Evolutionary conservation across 176 grass and related monocot genomes (phyloP).

Genomic region (Triticum urartu): DNA sequence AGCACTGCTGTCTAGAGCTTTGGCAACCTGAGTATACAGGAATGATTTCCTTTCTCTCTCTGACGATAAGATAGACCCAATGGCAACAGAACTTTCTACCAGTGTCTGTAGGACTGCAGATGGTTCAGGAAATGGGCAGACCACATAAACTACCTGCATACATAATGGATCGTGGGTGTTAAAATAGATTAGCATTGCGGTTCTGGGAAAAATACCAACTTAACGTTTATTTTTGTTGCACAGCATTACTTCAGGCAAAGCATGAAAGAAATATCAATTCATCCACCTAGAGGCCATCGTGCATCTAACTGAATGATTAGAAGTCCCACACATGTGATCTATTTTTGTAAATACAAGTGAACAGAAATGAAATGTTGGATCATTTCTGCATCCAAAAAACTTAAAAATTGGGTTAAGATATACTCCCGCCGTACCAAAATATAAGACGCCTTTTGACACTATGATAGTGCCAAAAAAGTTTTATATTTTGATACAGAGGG

Average conservation of each 20-base stretch:
- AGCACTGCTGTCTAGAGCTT: conserved; percentile 58
- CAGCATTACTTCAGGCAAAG: conserved; percentile 20
- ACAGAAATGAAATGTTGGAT: neutral
- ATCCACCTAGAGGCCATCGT: neutral
- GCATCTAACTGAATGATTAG: neutral
- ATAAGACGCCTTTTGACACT: no score
- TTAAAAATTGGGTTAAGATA: conserved; percentile 12
- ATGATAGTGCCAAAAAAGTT: no score
- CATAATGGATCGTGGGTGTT: conserved; percentile 12
- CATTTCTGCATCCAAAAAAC: conserved; percentile 1
- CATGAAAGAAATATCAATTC: neutral
- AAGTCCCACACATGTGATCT: neutral
- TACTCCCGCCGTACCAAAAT: neutral
- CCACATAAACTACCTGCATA: conserved; percentile 85
- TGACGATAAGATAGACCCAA: conserved; percentile 70
- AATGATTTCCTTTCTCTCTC: conserved; percentile 76
- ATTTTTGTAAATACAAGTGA: neutral
- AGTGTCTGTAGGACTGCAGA: conserved; percentile 76
- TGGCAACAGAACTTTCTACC: conserved; percentile 80
- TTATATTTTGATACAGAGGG: no score
- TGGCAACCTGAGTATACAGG: conserved; percentile 65
- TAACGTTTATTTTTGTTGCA: conserved; percentile 2
- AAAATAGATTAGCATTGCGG: conserved; percentile 24
- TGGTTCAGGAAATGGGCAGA: conserved; percentile 92
- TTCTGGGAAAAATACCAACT: neutral